These are phyloP conservation scores for Brassica balearica DNA, from an alignment of 441 rosid genomes.

Conservation along the genomic window DNA sequence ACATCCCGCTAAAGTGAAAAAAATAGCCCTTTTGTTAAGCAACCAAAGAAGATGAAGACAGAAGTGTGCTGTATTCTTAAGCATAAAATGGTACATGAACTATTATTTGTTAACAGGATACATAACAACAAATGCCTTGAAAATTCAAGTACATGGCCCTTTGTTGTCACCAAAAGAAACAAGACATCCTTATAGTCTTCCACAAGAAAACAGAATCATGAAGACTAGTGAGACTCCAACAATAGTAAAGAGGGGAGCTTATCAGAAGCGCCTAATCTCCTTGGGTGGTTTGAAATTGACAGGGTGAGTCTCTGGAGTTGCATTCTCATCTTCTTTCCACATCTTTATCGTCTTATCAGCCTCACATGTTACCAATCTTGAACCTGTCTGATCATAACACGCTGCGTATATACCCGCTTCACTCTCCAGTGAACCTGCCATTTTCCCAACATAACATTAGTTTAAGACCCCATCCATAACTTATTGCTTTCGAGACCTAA, in stretches of 20 bases:
- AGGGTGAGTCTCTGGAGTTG: conserved; percentile 94
- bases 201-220: conserved; percentile 4
- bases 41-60: neutral
- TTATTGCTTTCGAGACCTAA: neutral
- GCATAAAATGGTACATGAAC: conserved; percentile 10
- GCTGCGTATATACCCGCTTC: conserved; percentile 97
- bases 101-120: conserved; percentile 13
- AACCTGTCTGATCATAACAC: conserved; percentile 77
- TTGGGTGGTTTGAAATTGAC: conserved; percentile 95
- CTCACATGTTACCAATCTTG: conserved; percentile 84
- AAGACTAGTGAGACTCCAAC: conserved; percentile 11
- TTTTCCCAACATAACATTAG: neutral
- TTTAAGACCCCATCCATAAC: neutral
- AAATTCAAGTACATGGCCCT: conserved; percentile 12
- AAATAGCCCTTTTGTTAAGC: neutral
- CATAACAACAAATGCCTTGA: conserved; percentile 30
- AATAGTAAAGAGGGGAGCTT: neutral
- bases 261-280: conserved; percentile 88
- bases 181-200: neutral
- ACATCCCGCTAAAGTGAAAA: no score
- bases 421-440: conserved; percentile 94
- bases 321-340: conserved; percentile 96
- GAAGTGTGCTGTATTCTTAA: neutral
- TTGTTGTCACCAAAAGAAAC: neutral
- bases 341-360: conserved; percentile 98